These are phyloP conservation scores for Arabis alpina DNA, from an alignment of 345 rosid species.

Conservation along the genomic window DNA sequence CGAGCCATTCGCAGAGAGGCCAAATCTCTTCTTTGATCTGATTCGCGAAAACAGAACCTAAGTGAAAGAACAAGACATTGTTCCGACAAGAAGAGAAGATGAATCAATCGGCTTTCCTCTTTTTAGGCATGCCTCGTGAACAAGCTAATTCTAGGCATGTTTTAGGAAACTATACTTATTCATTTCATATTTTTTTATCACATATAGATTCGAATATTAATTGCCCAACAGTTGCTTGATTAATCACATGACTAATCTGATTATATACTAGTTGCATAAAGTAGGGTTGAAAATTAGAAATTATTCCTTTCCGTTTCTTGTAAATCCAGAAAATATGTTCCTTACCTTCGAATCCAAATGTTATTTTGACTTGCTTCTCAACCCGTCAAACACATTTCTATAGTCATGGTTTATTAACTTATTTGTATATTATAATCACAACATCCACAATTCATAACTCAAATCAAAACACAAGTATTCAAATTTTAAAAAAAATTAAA, in stretches of 20 bases:
- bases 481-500: too few relatives aligned
- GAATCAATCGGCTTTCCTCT: conserved; percentile 43
- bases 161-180: neutral
- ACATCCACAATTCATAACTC: too few relatives aligned
- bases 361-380: conserved; percentile 31
- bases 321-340: conserved; percentile 38
- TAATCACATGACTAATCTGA: conserved; percentile 23
- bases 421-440: too few relatives aligned
- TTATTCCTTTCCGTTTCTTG: conserved; percentile 39
- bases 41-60: neutral
- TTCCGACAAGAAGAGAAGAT: conserved; percentile 27
- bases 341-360: conserved; percentile 35
- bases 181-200: neutral
- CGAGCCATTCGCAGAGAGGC: conserved; percentile 38
- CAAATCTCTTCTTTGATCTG: conserved; percentile 10
- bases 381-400: neutral
- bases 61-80: conserved; percentile 43
- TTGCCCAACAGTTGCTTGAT: conserved; percentile 25
- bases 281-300: conserved; percentile 29
- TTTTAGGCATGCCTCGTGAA: conserved; percentile 41
- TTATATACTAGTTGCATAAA: neutral
- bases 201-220: conserved; percentile 37
- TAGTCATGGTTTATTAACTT: too few relatives aligned
- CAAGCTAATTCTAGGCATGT: conserved; percentile 27
- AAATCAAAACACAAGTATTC: too few relatives aligned